Evolutionary conservation across 2,329 filamentous ascomycete species (phyloP).

Genomic region (Alternaria postmessia): DNA sequence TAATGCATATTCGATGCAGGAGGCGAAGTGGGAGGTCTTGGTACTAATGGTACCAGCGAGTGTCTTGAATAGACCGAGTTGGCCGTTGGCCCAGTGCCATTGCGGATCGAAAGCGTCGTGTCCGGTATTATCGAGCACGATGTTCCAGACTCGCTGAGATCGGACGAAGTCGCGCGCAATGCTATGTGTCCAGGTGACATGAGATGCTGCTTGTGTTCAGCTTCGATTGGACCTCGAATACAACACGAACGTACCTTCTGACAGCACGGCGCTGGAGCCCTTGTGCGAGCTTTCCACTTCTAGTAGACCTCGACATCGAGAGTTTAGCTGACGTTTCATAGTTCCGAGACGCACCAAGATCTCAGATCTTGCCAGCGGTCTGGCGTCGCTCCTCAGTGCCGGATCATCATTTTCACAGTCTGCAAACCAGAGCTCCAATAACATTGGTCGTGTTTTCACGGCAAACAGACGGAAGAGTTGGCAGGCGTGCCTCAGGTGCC

Average conservation of each 20-base stretch:
- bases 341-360: background rate
- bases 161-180: conserved; percentile 24
- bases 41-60: background rate
- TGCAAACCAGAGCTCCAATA: conserved; percentile 9
- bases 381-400: background rate
- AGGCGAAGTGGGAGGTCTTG: background rate
- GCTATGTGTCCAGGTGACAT: conserved; percentile 20
- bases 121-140: background rate
- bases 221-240: background rate
- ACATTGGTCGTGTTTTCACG: background rate
- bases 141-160: background rate
- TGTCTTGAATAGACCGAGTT: conserved; percentile 2
- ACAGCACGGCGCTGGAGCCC: background rate
- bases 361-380: background rate
- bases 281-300: background rate
- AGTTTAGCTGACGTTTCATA: background rate
- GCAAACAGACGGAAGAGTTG: background rate
- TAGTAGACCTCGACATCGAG: background rate
- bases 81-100: conserved; percentile 8
- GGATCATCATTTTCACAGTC: background rate
- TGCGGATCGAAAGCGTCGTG: conserved; percentile 3
- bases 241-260: background rate
- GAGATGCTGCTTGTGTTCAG: background rate
- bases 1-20: background rate
- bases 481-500: background rate